Conservation (phyloP, 2,329 filamentous ascomycete genomes). For the Pseudogymnoascus sp. region DNA sequence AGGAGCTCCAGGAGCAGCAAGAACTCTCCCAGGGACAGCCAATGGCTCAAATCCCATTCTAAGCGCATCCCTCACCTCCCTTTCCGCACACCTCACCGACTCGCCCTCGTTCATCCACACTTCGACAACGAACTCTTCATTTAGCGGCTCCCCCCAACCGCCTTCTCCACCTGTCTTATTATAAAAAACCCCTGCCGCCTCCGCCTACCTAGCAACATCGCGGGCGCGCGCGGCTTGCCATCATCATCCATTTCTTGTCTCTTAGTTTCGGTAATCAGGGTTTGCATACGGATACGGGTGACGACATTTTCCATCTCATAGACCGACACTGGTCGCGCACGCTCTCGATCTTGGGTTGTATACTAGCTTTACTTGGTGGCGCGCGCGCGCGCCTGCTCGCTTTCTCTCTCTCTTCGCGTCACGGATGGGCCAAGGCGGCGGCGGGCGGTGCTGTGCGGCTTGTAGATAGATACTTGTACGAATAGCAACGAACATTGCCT, state of each 20-base stretch:
- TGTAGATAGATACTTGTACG: constrained; percentile 9
- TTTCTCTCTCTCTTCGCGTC: not conserved
- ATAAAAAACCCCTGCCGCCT: not conserved
- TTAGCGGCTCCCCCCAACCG: not conserved
- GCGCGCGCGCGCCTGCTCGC: not conserved
- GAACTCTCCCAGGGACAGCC: constrained; percentile 49
- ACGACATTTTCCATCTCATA: constrained; percentile 6
- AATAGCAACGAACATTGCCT: constrained; percentile 7
- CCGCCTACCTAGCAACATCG: not conserved
- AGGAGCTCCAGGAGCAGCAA: constrained; percentile 83
- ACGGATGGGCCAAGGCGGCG: not conserved
- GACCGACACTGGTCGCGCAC: not conserved
- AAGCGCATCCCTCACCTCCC: constrained; percentile 29
- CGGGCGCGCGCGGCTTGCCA: not conserved
- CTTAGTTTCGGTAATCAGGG: constrained; percentile 1
- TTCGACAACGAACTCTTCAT: not conserved
- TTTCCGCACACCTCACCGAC: not conserved
- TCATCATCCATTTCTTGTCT: constrained; percentile 7
- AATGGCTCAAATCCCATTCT: constrained; percentile 51
- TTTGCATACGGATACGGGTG: constrained; percentile 1
- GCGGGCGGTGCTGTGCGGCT: not conserved
- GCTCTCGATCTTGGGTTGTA: constrained; percentile 2
- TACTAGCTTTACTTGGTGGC: constrained; percentile 5
- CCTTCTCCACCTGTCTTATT: constrained; percentile 7
- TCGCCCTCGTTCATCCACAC: constrained; percentile 5